These are phyloP conservation scores for Euryodendron excelsum DNA, from an alignment of 148 eudicot species.

Conservation along the genomic window DNA sequence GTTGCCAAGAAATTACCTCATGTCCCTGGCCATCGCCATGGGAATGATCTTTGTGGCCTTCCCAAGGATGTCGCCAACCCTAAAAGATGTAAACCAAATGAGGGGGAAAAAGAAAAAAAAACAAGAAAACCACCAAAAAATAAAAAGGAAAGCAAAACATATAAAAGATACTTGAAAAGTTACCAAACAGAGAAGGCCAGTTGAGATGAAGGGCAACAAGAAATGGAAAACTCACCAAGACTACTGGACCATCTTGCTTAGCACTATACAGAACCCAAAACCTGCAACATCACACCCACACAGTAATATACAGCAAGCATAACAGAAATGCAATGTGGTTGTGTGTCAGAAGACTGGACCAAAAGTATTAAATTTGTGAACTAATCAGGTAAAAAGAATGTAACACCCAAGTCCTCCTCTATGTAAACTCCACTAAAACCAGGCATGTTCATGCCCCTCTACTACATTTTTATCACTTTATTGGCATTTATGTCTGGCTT, in stretches of 20 bases:
- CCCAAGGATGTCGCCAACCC: constrained; percentile 99
- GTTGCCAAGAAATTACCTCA: constrained; percentile 30
- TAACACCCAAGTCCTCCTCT: background rate
- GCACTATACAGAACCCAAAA: constrained; percentile 96
- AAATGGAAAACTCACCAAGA: constrained; percentile 59
- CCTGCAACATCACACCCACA: constrained; percentile 48
- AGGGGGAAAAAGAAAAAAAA: background rate
- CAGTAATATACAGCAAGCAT: background rate
- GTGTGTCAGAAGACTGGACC: background rate
- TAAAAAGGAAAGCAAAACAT: background rate
- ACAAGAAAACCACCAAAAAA: too few relatives aligned
- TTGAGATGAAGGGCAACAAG: background rate
- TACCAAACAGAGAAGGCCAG: background rate
- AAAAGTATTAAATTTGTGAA: background rate
- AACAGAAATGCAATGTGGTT: background rate
- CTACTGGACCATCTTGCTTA: constrained; percentile 96
- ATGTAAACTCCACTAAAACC: background rate
- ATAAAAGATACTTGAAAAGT: background rate
- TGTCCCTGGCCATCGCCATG: constrained; percentile 58
- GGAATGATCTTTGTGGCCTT: constrained; percentile 76
- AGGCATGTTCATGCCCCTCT: background rate
- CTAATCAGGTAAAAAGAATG: background rate
- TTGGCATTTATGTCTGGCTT: background rate
- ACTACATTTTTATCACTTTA: background rate
- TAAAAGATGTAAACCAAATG: constrained; percentile 22